Conservation (phyloP, 305 asterid species). For the Fraxinus albicans region DNA sequence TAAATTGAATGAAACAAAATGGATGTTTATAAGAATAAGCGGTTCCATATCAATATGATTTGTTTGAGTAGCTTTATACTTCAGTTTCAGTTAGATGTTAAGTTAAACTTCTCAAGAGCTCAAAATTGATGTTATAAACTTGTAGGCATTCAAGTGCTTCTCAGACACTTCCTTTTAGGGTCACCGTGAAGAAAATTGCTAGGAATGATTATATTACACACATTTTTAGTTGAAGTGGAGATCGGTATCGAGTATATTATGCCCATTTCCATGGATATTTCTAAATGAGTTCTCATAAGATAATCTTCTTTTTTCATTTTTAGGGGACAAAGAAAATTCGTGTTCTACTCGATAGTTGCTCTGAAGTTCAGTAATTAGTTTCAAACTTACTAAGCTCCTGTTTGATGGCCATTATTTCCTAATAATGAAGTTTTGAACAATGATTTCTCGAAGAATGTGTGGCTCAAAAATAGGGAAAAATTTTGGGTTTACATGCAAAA, state of each 20-base stretch:
- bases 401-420: too few species aligned
- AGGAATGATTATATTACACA: not conserved
- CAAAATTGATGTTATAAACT: not conserved
- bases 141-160: not conserved
- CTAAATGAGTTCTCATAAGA: not conserved
- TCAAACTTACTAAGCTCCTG: not conserved
- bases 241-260: not conserved
- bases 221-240: not conserved
- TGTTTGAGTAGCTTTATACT: not conserved
- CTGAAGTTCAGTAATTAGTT: not conserved
- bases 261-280: not conserved
- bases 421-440: too few species aligned
- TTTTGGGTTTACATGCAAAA: too few species aligned
- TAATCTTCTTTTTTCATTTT: not conserved
- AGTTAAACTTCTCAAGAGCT: not conserved
- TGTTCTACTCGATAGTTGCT: not conserved
- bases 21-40: not conserved
- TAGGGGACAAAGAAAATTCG: not conserved
- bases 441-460: too few species aligned
- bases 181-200: not conserved
- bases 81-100: not conserved
- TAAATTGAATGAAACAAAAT: not conserved
- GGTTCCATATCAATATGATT: not conserved
- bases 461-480: too few species aligned
- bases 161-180: not conserved